Conservation (phyloP, 768 basidiomycete genomes). For the Termitomyces bulborhizus region DNA sequence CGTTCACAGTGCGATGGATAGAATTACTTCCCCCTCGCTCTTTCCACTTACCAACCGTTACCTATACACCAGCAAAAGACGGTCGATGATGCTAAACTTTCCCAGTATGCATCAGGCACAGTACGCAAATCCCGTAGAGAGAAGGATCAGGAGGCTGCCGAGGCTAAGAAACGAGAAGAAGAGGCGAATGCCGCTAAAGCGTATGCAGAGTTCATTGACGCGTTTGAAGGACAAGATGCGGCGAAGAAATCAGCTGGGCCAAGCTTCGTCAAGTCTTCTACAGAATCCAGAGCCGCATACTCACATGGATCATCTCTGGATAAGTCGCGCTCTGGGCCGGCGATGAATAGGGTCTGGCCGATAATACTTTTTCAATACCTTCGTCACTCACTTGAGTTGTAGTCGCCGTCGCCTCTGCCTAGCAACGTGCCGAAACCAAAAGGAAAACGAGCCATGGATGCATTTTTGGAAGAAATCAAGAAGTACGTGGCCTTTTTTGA, state of each 20-base stretch:
- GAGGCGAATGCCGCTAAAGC: slow-evolving; percentile 74
- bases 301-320: slow-evolving; percentile 29
- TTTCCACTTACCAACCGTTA: slow-evolving; percentile 57
- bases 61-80: slow-evolving; percentile 68
- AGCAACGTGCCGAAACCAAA: slow-evolving; percentile 61
- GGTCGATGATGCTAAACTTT: slow-evolving; percentile 79
- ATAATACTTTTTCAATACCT: not conserved
- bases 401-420: slow-evolving; percentile 58
- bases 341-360: slow-evolving; percentile 12
- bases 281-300: slow-evolving; percentile 45
- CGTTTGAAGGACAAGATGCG: slow-evolving; percentile 70
- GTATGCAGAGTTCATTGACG: slow-evolving; percentile 79
- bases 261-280: slow-evolving; percentile 56
- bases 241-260: slow-evolving; percentile 42
- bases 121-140: slow-evolving; percentile 87
- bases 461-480: slow-evolving; percentile 96
- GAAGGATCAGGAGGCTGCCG: slow-evolving; percentile 89
- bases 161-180: slow-evolving; percentile 81
- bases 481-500: slow-evolving; percentile 36
- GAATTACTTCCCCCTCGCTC: slow-evolving; percentile 49
- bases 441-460: slow-evolving; percentile 94
- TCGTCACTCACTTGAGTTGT: not conserved
- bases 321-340: slow-evolving; percentile 5
- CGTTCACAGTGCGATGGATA: slow-evolving; percentile 90
- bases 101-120: slow-evolving; percentile 81